phyloP scores from a whole-genome alignment of 192 early-diverging fungal genomes.

The Umbelopsis sp. region DNA sequence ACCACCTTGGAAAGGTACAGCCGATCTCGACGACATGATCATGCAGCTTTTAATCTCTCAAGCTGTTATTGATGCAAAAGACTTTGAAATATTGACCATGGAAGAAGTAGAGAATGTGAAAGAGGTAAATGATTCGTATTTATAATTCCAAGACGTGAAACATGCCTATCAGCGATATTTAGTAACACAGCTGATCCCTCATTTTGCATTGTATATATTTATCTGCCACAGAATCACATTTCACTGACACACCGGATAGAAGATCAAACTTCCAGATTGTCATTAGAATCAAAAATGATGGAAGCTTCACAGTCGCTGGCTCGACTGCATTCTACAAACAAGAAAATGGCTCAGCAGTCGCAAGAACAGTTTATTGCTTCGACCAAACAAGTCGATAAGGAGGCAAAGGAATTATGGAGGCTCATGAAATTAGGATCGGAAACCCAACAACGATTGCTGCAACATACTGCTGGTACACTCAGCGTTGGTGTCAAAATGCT shows the following conservation, averaged over 20 bases:
- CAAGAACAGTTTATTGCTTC: conserved; percentile 52
- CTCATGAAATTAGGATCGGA: conserved; percentile 47
- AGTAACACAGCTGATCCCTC: no score
- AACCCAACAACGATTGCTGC: conserved; percentile 46
- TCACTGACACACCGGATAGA: conserved; percentile 46
- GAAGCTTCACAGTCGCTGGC: conserved; percentile 59
- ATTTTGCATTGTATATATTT: no score
- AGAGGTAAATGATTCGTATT: conserved; percentile 33
- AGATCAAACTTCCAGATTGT: conserved; percentile 45
- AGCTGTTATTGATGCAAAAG: conserved; percentile 55
- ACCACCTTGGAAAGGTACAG: neutral
- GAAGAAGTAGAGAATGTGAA: conserved; percentile 58
- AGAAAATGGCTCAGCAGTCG: conserved; percentile 51
- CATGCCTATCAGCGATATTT: no score
- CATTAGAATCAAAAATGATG: conserved; percentile 59
- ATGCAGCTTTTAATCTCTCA: conserved; percentile 48
- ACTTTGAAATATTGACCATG: conserved; percentile 51
- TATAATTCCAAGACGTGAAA: no score
- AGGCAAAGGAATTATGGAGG: conserved; percentile 50
- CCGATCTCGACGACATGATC: conserved; percentile 19
- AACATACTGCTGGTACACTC: conserved; percentile 57
- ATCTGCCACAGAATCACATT: conserved; percentile 46
- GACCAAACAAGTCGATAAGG: conserved; percentile 52
- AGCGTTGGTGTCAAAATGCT: conserved; percentile 46
- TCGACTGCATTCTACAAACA: conserved; percentile 44